A percentile compares a stretch with the other conserved stretches of the same genome.
phyloP scores from a whole-genome alignment of 2,329 filamentous ascomycete species.

The Monilinia laxa region DNA sequence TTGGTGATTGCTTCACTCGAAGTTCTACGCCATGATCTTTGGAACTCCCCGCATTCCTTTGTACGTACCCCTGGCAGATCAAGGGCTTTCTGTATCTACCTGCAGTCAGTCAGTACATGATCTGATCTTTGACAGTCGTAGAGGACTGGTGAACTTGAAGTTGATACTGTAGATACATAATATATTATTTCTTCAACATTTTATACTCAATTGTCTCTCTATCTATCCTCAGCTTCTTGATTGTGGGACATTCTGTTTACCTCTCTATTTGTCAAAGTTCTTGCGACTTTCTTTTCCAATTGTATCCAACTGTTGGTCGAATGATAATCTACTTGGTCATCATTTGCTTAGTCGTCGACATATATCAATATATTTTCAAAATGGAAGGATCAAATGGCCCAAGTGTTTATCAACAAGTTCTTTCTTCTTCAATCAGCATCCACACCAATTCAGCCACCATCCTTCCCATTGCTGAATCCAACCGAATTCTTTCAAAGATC shows the following conservation, averaged over 20 bases:
- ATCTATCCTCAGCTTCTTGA: not conserved
- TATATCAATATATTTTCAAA: slow-evolving; percentile 5
- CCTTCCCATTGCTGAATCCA: slow-evolving; percentile 1
- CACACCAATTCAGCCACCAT: not conserved
- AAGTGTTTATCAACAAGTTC: slow-evolving; percentile 6
- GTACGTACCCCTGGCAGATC: slow-evolving; percentile 14
- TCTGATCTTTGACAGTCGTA: slow-evolving; percentile 1
- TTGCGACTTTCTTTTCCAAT: not conserved
- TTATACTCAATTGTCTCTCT: not conserved
- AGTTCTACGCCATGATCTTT: slow-evolving; percentile 18
- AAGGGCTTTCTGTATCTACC: not conserved
- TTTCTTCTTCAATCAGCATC: not conserved
- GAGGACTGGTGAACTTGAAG: not conserved
- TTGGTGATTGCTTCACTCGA: slow-evolving; percentile 22
- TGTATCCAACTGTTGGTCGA: not conserved
- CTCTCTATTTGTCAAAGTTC: not conserved
- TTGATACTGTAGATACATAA: not conserved
- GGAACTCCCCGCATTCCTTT: slow-evolving; percentile 5
- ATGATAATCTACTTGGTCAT: not conserved
- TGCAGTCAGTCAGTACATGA: slow-evolving; percentile 7
- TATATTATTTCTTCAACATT: not conserved
- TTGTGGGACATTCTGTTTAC: not conserved
- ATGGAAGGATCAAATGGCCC: slow-evolving; percentile 20
- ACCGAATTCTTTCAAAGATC: slow-evolving; percentile 5
- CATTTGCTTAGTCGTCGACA: not conserved